phyloP scores from a whole-genome alignment of 805 yeast species.

The Yamadazyma ubonensis region DNA sequence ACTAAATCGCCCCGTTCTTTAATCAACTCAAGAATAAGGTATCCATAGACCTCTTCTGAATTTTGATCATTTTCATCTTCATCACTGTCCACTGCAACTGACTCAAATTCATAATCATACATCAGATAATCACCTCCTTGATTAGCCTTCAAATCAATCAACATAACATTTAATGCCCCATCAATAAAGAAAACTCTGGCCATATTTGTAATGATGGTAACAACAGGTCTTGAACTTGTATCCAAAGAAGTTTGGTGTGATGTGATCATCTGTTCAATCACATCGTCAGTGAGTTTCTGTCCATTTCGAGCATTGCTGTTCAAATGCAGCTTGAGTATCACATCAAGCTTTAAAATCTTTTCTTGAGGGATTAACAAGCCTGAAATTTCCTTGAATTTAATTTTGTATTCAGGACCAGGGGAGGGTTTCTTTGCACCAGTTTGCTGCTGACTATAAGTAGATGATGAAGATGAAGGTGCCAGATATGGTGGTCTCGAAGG shows the following conservation, averaged over 20 bases:
- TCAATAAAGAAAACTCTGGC: constrained; percentile 44
- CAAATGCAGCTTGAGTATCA: constrained; percentile 36
- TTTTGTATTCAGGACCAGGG: constrained; percentile 11
- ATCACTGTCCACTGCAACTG: constrained; percentile 22
- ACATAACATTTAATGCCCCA: constrained; percentile 29
- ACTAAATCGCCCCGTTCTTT: constrained; percentile 55
- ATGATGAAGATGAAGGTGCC: no score
- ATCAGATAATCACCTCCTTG: constrained; percentile 57
- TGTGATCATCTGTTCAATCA: constrained; percentile 33
- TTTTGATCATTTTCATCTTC: constrained; percentile 17
- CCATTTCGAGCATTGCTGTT: constrained; percentile 22
- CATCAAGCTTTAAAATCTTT: constrained; percentile 41
- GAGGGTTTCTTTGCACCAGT: background rate
- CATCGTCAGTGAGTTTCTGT: constrained; percentile 27
- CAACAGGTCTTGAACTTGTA: constrained; percentile 27
- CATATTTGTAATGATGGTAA: constrained; percentile 38
- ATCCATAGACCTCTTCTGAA: constrained; percentile 55
- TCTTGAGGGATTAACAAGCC: constrained; percentile 31
- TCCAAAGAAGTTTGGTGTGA: constrained; percentile 18
- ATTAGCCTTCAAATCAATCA: constrained; percentile 43
- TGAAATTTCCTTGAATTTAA: constrained; percentile 36
- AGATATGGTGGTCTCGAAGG: no score
- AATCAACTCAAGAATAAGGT: constrained; percentile 60
- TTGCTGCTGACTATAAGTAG: no score
- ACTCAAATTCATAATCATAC: constrained; percentile 76